These are phyloP conservation scores for Salix koriyanagi DNA, from an alignment of 345 rosid genomes.

Conservation along the genomic window DNA sequence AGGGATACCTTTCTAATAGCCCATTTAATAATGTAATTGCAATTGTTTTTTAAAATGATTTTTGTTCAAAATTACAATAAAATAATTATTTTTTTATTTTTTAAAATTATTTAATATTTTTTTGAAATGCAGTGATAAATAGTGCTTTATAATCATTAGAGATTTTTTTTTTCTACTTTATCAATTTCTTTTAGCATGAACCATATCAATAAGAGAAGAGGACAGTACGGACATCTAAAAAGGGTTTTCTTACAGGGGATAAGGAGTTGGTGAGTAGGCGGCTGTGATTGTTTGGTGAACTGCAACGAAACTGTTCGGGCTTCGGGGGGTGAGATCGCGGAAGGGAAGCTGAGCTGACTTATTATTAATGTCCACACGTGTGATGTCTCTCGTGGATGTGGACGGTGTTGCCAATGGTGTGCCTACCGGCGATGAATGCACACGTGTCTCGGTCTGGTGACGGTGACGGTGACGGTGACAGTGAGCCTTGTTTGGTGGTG, in stretches of 20 bases:
- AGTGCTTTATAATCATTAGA: no score
- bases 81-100: no score
- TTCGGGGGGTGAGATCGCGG: neutral
- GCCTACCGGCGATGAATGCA: neutral
- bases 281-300: neutral
- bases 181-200: no score
- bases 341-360: neutral
- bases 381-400: slow-evolving; percentile 7
- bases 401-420: neutral
- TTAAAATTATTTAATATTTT: no score
- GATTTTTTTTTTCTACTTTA: no score
- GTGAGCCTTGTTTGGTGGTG: slow-evolving; percentile 15
- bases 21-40: no score
- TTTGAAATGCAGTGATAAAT: fast-evolving
- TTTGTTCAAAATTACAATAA: no score
- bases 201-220: no score
- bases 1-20: neutral
- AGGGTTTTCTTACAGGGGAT: neutral
- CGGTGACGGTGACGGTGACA: slow-evolving; percentile 24
- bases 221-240: neutral
- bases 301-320: neutral
- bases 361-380: slow-evolving; percentile 29
- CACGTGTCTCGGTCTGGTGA: slow-evolving; percentile 10
- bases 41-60: no score
- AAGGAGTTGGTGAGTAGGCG: neutral